Evolutionary conservation across 306 rosid genomes (phyloP).

Genomic region (Malus orientalis): DNA sequence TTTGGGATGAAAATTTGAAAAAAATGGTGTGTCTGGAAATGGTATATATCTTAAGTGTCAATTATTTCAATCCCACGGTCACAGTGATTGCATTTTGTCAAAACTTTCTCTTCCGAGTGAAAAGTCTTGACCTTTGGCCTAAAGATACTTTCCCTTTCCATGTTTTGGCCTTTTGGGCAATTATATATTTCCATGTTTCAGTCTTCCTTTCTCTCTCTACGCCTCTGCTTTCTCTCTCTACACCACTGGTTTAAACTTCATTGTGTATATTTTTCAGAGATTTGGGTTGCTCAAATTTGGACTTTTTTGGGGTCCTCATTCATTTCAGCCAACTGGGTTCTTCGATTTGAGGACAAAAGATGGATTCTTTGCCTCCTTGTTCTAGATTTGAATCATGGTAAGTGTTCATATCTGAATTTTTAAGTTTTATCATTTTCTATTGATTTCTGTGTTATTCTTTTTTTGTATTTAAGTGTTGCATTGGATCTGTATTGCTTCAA

Average conservation of each 20-base stretch:
- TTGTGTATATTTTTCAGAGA: conserved; percentile 11
- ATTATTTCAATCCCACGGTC: neutral
- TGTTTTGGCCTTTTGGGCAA: neutral
- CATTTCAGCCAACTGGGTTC: conserved; percentile 30
- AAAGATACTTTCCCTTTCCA: conserved; percentile 9
- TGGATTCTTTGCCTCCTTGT: conserved; percentile 26
- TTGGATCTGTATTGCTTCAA: conserved; percentile 30
- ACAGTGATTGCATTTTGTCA: neutral
- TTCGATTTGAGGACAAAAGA: conserved; percentile 27
- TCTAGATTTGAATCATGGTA: conserved; percentile 42
- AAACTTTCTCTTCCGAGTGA: neutral
- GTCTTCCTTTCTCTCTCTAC: neutral
- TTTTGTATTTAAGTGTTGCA: neutral
- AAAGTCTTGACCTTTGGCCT: conserved; percentile 8
- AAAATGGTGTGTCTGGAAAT: conserved; percentile 12
- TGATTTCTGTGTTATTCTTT: neutral
- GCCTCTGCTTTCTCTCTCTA: neutral
- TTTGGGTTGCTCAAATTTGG: conserved; percentile 17
- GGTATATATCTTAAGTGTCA: neutral
- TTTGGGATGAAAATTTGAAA: neutral
- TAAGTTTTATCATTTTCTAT: conserved; percentile 8
- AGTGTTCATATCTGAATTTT: conserved; percentile 70
- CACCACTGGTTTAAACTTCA: conserved; percentile 17
- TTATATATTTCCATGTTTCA: neutral
- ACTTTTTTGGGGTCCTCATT: conserved; percentile 14